A percentile compares a stretch with the other conserved stretches of the same genome.
phyloP scores from a whole-genome alignment of 768 basidiomycete genomes.

The Boletus rex-veris region DNA sequence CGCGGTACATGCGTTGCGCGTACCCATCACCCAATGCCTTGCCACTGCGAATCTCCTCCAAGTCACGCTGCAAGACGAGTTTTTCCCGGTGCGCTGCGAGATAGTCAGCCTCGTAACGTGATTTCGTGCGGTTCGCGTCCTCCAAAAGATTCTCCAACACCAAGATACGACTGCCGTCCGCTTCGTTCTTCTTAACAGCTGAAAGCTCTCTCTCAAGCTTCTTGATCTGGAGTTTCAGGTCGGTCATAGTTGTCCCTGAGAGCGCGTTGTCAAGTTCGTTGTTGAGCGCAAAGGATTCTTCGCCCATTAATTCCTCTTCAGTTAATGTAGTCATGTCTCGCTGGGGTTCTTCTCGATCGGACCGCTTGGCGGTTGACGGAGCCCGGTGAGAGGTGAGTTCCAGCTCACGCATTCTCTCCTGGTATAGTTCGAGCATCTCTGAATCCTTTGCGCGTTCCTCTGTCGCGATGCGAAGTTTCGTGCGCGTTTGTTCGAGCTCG shows the following conservation, averaged over 20 bases:
- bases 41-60: conserved; percentile 90
- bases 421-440: conserved; percentile 84
- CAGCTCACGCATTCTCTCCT: conserved; percentile 86
- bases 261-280: conserved; percentile 88
- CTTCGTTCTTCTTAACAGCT: conserved; percentile 67
- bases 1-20: conserved; percentile 16
- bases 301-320: conserved; percentile 47
- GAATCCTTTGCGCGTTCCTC: conserved; percentile 76
- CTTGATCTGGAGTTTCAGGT: conserved; percentile 83
- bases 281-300: conserved; percentile 62
- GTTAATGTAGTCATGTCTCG: conserved; percentile 31
- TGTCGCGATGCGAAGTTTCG: conserved; percentile 60
- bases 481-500: conserved; percentile 72
- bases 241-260: conserved; percentile 83
- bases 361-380: conserved; percentile 29
- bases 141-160: conserved; percentile 91
- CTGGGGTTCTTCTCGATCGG: conserved; percentile 15
- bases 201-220: conserved; percentile 80
- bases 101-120: conserved; percentile 85
- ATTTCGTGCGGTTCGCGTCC: conserved; percentile 88
- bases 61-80: conserved; percentile 69
- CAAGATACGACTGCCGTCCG: conserved; percentile 68
- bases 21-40: conserved; percentile 81
- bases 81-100: conserved; percentile 80
- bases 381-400: conserved; percentile 64